Percentiles rank a stretch among this genome's conserved stretches.
Conservation (phyloP, 2,329 filamentous ascomycete genomes). For the Cladosporium halotolerans region DNA sequence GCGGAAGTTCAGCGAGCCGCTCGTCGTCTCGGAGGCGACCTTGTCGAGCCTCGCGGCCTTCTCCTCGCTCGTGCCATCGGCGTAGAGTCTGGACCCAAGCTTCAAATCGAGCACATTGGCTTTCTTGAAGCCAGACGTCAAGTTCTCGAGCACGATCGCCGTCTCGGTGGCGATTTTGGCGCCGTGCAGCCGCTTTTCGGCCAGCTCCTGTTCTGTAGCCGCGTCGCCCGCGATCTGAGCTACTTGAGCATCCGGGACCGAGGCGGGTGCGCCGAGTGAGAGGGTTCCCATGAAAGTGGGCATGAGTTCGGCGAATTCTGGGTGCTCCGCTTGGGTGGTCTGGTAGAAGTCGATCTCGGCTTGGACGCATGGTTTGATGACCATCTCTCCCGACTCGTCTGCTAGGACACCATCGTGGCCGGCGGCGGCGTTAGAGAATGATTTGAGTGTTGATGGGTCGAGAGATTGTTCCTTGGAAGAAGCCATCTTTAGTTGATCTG, state of each 20-base stretch:
- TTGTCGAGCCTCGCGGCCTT: conserved; percentile 56
- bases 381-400: conserved; percentile 72
- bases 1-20: conserved; percentile 54
- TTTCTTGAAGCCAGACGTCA: conserved; percentile 69
- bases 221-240: conserved; percentile 8
- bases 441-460: conserved; percentile 55
- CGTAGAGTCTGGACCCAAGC: conserved; percentile 80
- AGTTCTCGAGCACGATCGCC: conserved; percentile 80
- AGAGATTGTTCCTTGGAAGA: conserved; percentile 36
- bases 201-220: conserved; percentile 24
- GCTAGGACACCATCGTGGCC: conserved; percentile 88
- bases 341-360: conserved; percentile 89
- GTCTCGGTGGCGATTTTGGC: conserved; percentile 67
- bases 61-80: conserved; percentile 55
- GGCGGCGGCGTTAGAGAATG: conserved; percentile 71
- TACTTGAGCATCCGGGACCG: conserved; percentile 15
- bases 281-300: conserved; percentile 80
- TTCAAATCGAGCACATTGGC: conserved; percentile 94
- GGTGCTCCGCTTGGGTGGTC: conserved; percentile 57
- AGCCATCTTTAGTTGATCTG: background rate
- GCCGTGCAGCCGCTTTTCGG: conserved; percentile 42
- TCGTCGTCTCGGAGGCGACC: conserved; percentile 54
- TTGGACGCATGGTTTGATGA: conserved; percentile 89
- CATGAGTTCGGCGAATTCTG: conserved; percentile 72
- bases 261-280: conserved; percentile 51